Evolutionary conservation across 2,329 filamentous ascomycete genomes (phyloP), one percentile per base, ranked within the genome.

Genomic region (Rhytidhysteron rufulum): DNA sequence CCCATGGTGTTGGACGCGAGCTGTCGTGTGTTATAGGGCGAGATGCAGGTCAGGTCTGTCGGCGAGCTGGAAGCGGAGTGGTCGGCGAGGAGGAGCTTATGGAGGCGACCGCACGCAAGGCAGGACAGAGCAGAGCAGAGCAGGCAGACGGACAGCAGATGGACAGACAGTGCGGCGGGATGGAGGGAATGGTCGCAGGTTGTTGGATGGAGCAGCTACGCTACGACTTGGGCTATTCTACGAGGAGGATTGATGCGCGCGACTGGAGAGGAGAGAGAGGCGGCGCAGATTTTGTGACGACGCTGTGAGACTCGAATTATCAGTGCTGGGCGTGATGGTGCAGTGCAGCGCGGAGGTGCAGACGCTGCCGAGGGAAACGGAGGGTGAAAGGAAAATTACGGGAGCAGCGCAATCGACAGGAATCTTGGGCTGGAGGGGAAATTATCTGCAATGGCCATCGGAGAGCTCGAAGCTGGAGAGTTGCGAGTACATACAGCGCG

Each of bases 1-100:
- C 53, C 58, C 62, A 63, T 64, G 51, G 54, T 58, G 56, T 41
- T 55, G 54, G 51, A 50, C 40, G 30, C 34, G 40, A 34, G 39
- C 19, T 21, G 39, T 3, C 24, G 39, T 16, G n/a, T 7, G 9
- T 32, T 21, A 37, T 31, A 31, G 42, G 32, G 36, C 37, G 17
- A 18, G 24, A 27, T 15, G n/a, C 19, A 16, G 34, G 25, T 18
- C n/a, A 15, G 7, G 33, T 27, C n/a, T 16, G 24, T 17, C 11
- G 35, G 16, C 18, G 19, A 24, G 27, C 19, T n/a, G n/a, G n/a
- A n/a, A n/a, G n/a, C n/a, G 40, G 31, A 13, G 34, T 37, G 25
- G 16, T 18, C 18, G 13, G 30, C 15, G 15, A 27, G 9, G 19
- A 18, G 20, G 11, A n/a, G 40, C 38, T 48, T 43, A 34, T 35